Evolutionary conservation across 2,329 filamentous ascomycete genomes (phyloP).

Genomic region (Apiospora koreana): DNA sequence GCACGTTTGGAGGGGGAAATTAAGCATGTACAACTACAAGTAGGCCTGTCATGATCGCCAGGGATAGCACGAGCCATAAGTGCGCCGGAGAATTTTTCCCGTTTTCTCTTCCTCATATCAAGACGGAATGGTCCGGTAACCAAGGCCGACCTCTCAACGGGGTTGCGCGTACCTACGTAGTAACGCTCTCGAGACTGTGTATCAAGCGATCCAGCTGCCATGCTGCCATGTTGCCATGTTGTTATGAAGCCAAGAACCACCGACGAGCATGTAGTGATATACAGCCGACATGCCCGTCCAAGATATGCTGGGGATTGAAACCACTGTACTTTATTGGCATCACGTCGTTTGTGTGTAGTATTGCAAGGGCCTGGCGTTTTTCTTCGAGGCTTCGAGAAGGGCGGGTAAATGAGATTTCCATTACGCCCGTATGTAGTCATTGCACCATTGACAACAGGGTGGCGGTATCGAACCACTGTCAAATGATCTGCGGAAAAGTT

Average conservation of each 20-base stretch:
- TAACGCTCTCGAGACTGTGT: too few relatives aligned
- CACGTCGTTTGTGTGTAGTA: neutral
- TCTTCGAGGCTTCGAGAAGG: neutral
- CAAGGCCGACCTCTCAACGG: too few relatives aligned
- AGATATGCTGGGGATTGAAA: too few relatives aligned
- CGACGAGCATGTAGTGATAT: too few relatives aligned
- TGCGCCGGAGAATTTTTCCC: neutral
- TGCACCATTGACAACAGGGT: neutral
- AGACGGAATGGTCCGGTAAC: neutral
- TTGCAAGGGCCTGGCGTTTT: neutral
- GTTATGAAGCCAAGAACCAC: too few relatives aligned
- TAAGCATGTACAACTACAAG: neutral
- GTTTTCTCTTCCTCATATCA: neutral
- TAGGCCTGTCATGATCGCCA: neutral
- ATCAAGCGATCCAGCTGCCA: too few relatives aligned
- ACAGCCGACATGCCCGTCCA: too few relatives aligned
- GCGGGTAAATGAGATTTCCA: neutral
- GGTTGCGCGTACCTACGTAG: too few relatives aligned
- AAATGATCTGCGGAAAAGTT: neutral
- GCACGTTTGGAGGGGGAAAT: neutral
- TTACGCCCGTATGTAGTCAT: neutral
- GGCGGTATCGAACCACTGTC: neutral
- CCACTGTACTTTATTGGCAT: neutral
- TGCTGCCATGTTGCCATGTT: too few relatives aligned
- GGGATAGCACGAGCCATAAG: conserved; percentile 2